Evolutionary conservation across 2,329 filamentous ascomycete genomes (phyloP), one percentile per base, ranked within the genome.

Genomic region (Aspergillus piperis): DNA sequence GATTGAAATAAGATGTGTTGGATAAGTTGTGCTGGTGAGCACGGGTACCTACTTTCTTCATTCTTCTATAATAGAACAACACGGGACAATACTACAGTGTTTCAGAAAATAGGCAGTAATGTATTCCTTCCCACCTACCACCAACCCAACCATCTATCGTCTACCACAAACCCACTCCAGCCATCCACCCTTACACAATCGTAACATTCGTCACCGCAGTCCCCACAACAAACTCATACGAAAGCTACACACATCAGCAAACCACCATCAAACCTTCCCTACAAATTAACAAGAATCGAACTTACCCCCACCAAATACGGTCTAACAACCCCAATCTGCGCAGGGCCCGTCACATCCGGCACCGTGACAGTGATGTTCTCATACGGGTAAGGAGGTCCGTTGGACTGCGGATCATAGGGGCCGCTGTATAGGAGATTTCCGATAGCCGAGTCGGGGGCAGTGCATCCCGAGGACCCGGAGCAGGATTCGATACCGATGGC

Each of bases 231-330:
- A 10, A n/a, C 36, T 15, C 25, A 53, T 23, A 39, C 32, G 8
- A 11, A 2, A 27, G 10, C 13, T 21, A 39, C 30, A 25, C 7
- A 7, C 32, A 38, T 52, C 19, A 53, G 50, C 19, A 41, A 25
- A 10, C 3, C 19, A 13, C 0, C 32, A 36, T 13, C 11, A 41
- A 17, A 6, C 19, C 6, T 8, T 15, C 11, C 13, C 4, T 8
- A 25, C 0, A 1, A 15, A 10, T 6, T 0, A 19, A 17, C 1
- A 13, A 4, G 4, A 17, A 27, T 6, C 1, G 6, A 36, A 52
- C 51, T 27, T 7, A 53, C 51, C 51, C 51, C 51, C 8, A 53
- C 51, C 27, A 53, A 32, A 41, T 15, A 53, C 27, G 51, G 32
- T 10, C 51, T 23, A 3, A 39, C 25, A 3, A 53, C 15, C 13